Percentiles rank a stretch among this genome's conserved stretches.
These are phyloP conservation scores for Aspergillus affinis DNA, from an alignment of 495 filamentous ascomycete species.

Conservation along the genomic window DNA sequence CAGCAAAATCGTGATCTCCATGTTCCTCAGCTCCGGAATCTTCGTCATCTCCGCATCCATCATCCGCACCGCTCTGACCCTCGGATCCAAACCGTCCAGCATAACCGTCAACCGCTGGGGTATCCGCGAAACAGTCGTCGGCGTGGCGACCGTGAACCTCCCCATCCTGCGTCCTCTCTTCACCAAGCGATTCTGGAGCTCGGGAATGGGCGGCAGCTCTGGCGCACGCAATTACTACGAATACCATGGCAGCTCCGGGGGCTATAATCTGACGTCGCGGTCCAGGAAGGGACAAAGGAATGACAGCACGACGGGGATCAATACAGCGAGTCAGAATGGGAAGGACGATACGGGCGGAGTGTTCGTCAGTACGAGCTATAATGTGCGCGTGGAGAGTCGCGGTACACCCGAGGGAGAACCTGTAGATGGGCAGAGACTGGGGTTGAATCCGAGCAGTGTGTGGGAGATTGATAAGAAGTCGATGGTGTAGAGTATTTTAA, in stretches of 20 bases:
- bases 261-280: conserved; percentile 3
- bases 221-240: background rate
- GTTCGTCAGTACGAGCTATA: conserved; percentile 6
- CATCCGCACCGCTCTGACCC: conserved; percentile 2
- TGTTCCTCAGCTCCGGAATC: conserved; percentile 8
- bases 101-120: conserved; percentile 7
- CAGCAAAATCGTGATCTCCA: conserved; percentile 7
- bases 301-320: conserved; percentile 8
- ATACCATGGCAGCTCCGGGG: background rate
- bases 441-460: conserved; percentile 2
- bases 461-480: conserved; percentile 11
- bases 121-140: conserved; percentile 7
- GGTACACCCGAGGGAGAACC: background rate
- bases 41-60: conserved; percentile 8
- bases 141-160: conserved; percentile 5
- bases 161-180: conserved; percentile 5
- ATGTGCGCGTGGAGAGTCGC: background rate
- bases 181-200: conserved; percentile 1
- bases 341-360: background rate
- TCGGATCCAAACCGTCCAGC: background rate
- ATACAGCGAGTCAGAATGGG: background rate
- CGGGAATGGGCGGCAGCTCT: background rate
- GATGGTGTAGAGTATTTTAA: too few relatives aligned
- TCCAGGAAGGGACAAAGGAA: background rate
- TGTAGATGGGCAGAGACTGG: background rate